phyloP scores from a whole-genome alignment of 805 yeast species.

The Candida awuae region DNA sequence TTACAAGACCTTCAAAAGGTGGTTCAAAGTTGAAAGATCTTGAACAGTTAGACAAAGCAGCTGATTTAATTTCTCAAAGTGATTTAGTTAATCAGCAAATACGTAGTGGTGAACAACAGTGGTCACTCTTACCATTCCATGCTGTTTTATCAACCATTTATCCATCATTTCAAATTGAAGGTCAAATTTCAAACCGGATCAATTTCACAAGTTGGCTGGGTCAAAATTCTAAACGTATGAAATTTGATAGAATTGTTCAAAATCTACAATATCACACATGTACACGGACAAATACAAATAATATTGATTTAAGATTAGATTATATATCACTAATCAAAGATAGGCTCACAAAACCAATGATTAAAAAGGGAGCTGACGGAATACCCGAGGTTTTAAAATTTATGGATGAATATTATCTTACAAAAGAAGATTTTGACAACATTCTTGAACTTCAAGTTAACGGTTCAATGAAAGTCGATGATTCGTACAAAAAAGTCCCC shows the following conservation, averaged over 20 bases:
- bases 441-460: conserved; percentile 82
- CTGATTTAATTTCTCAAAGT: conserved; percentile 78
- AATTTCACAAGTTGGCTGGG: conserved; percentile 86
- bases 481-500: conserved; percentile 51
- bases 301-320: conserved; percentile 64
- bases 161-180: conserved; percentile 71
- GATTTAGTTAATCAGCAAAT: conserved; percentile 77
- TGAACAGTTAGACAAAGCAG: conserved; percentile 63
- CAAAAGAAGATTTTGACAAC: conserved; percentile 89
- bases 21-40: conserved; percentile 45
- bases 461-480: conserved; percentile 31
- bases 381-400: conserved; percentile 55
- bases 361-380: conserved; percentile 50
- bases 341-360: conserved; percentile 51
- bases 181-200: conserved; percentile 58
- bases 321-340: conserved; percentile 61
- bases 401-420: conserved; percentile 79
- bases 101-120: conserved; percentile 85
- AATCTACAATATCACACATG: conserved; percentile 86
- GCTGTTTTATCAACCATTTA: conserved; percentile 77
- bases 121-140: conserved; percentile 90
- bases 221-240: conserved; percentile 76
- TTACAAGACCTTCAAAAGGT: conserved; percentile 46
- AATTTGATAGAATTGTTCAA: conserved; percentile 70
- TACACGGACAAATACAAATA: conserved; percentile 68